Evolutionary conservation across 148 eudicot genomes (phyloP), one percentile per base, ranked within the genome.

Genomic region (Euryodendron excelsum): DNA sequence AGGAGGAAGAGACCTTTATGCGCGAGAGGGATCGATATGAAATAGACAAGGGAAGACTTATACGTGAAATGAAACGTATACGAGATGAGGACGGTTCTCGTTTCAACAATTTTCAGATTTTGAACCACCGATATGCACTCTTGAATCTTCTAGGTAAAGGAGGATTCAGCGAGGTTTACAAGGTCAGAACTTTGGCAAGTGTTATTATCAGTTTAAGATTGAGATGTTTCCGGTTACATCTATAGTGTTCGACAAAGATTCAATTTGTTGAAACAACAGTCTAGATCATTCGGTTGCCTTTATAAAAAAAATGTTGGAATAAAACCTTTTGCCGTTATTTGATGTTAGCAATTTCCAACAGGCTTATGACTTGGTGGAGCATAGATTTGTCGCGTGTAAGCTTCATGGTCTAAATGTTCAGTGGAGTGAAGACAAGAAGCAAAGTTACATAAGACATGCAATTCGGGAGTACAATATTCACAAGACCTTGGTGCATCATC

Each of bases 61-160:
- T 96, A 83, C 99, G 99, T 73, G 99, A 96, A 86, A 96, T 96
- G 99, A 96, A 96, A 87, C 99, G 99, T 62, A 90, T 96, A 77
- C 79, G 99, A 45, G 99, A 96, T 82, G 99, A 96, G 84, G 99
- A 96, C 84, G 98, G 98, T 81, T 95, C 99, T 28, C 94, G 97
- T 33, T 95, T 93, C 78, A 95, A 95, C 80, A 91, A 87, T 87
- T 96, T 88, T 81, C 99, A 90, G 66, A 91, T 96, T 62, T 72
- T 96, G 74, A 96, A 90, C 78, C 92, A 91, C 69, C 93, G 99
- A 67, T 96, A 96, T 86, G 99, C 98, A 41, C 97, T 96, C 74
- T 74, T 96, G 76, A 96, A 96, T 85, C 99, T 96, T 78, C 87
- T 96, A 53, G 99, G 99, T 44, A 96, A 93, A 83, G 99, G 99